Percentiles rank a stretch among this genome's conserved stretches.
These are phyloP conservation scores for Tuber aestivum DNA, from an alignment of 495 filamentous ascomycete genomes.

Conservation along the genomic window DNA sequence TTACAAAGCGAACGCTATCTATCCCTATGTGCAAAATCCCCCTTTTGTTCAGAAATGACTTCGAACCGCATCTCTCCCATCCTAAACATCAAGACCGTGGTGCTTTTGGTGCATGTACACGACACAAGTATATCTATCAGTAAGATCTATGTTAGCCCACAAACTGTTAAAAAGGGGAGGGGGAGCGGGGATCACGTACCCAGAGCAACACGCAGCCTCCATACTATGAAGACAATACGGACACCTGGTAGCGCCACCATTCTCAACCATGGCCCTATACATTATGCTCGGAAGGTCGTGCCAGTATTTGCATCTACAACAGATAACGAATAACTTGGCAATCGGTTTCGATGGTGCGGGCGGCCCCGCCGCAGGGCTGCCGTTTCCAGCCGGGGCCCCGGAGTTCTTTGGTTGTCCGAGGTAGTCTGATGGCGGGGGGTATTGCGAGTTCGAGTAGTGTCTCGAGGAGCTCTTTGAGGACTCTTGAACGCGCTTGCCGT, in stretches of 20 bases:
- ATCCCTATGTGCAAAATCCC: neutral
- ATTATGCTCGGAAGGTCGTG: conserved; percentile 71
- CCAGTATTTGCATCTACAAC: conserved; percentile 74
- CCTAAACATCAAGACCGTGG: conserved; percentile 14
- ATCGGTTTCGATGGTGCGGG: conserved; percentile 49
- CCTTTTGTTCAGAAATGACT: neutral
- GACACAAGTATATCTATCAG: conserved; percentile 38
- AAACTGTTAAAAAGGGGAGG: neutral
- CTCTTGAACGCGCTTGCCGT: neutral
- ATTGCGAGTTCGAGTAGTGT: conserved; percentile 6
- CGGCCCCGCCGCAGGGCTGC: conserved; percentile 14
- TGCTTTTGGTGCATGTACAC: conserved; percentile 43
- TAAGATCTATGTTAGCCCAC: conserved; percentile 9
- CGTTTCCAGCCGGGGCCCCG: conserved; percentile 2
- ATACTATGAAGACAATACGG: conserved; percentile 76
- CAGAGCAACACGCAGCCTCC: conserved; percentile 64
- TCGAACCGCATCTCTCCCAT: neutral
- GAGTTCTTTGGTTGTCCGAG: conserved; percentile 18
- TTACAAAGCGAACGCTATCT: conserved; percentile 4
- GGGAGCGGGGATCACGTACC: conserved; percentile 48
- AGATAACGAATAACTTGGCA: conserved; percentile 73
- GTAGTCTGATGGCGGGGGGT: conserved; percentile 16
- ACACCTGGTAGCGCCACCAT: conserved; percentile 56
- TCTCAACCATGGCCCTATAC: conserved; percentile 66
- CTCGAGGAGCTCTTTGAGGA: conserved; percentile 18